Evolutionary conservation across 495 filamentous ascomycete species (phyloP), one percentile per base, ranked within the genome.

Genomic region (Aspergillus wentii): DNA sequence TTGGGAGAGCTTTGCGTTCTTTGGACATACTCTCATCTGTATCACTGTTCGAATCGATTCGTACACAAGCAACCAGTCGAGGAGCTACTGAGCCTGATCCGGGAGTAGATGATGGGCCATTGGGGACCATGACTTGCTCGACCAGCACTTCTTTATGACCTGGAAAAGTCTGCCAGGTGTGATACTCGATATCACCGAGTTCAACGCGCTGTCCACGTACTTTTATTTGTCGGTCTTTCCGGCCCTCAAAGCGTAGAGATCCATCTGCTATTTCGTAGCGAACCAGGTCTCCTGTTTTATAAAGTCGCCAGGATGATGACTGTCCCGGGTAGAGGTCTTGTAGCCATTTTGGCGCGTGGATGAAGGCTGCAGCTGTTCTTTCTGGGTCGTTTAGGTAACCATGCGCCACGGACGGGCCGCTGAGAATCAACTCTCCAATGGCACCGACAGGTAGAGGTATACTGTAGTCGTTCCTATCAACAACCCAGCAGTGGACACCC

Each of bases 221-320:
- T 43, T 64, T 61, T n/a, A 61, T 46, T 20, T 64, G 63, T 39
- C 84, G 82, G 51, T 91, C 86, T 1, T 76, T 77, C 8, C 86
- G 72, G 1, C 86, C 84, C 5, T 82, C 49, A 44, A 88, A 88
- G 22, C 80, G 71, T 38, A 89, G 80, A 17, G 72, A 76, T 6
- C 69, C 75, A 49, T 89, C 78, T 30, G 83, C 64, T n/a, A n/a
- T n/a, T 8, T 85, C 64, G 16, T 86, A 68, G 1, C 83, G 68
- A 11, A 88, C 85, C 8, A 90, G 57, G 47, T 91, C 86, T 3
- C 86, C 86, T 7, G 86, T 90, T 6, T 82, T 74, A 47, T 91
- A 91, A 2, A 51, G 19, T 7, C 27, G 15, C 8, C 31, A 20
- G 2, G 46, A 26, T 3, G 25, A 19, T 6, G 21, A 16, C 13